These are phyloP conservation scores for Pichia sp. DNA, from an alignment of 1,139 yeast species.

Conservation along the genomic window DNA sequence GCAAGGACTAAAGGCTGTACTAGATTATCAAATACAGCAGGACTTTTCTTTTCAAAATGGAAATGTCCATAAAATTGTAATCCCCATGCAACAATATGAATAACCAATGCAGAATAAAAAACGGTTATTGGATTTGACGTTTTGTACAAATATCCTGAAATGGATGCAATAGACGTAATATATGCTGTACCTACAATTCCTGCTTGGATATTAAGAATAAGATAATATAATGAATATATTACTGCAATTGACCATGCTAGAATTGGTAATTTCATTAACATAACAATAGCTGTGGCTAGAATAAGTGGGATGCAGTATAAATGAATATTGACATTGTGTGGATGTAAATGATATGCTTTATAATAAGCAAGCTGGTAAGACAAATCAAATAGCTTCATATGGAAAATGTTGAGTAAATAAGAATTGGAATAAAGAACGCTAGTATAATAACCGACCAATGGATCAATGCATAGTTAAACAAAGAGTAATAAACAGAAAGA, in stretches of 20 bases:
- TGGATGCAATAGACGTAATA: constrained; percentile 18
- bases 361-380: constrained; percentile 70
- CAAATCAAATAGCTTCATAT: constrained; percentile 38
- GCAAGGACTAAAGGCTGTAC: constrained; percentile 85
- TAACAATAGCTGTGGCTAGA: constrained; percentile 46
- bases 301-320: constrained; percentile 75
- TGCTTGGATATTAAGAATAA: constrained; percentile 41
- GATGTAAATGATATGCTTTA: constrained; percentile 61
- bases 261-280: constrained; percentile 31
- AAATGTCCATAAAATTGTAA: constrained; percentile 92
- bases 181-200: constrained; percentile 35
- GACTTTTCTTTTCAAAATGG: constrained; percentile 72
- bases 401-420: too few species aligned
- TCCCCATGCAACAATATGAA: constrained; percentile 62
- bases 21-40: constrained; percentile 79
- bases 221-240: constrained; percentile 39
- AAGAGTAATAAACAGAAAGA: too few species aligned
- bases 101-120: constrained; percentile 29
- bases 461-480: too few species aligned
- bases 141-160: constrained; percentile 13
- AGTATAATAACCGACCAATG: too few species aligned
- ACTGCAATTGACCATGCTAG: constrained; percentile 33
- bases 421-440: too few species aligned
- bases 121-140: not conserved
- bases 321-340: constrained; percentile 69